Evolutionary conservation across 225 moss, liverwort and hornwort species (phyloP), one percentile per base, ranked within the genome.

Genomic region (Bryum argenteum): DNA sequence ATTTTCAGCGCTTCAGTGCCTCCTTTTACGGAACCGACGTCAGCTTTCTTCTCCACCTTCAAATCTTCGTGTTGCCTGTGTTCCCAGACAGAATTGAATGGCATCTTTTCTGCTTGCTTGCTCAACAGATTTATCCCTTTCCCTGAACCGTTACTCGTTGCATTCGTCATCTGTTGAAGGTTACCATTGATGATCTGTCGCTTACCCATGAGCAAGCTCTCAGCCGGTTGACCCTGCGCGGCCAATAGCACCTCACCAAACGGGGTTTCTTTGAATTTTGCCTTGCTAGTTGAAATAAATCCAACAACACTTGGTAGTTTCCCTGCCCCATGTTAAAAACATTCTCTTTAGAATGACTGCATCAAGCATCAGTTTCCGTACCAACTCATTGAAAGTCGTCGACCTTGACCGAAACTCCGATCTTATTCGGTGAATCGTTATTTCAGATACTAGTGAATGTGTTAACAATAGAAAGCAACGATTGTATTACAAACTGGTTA

Each of bases 1-100:
- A 82, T 69, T 21, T 80, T 84, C 55, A 88, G 76, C 28, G 91
- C 97, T 74, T 85, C 91, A 63, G 83, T 88, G 38, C 88, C 92
- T 79, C 91, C 97, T 77, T 87, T 84, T 33, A 83, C 21, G 20
- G 78, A 71, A 67, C 56, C 81, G 5, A 59, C 61, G 11, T 71
- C 73, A 43, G 60, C 33, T 67, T 66, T 75, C 62, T 65, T 72
- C 45, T 66, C 55, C 43, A 52, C 26, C 38, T 79, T 70, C 44
- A 68, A 40, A 7, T 40, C 75, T 55, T 11, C 67, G 63, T 71
- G 81, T 52, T 45, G 65, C 59, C 45, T 75, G 40, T 70, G 61
- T 58, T 85, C 83, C 80, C 85, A 88, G 28, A 79, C 18, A 62
- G 65, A 67, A 76, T 87, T 89, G 64, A 78, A 83, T 16, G 90